phyloP scores from a whole-genome alignment of 2,329 filamentous ascomycete genomes.

The Seiridium unicorne region DNA sequence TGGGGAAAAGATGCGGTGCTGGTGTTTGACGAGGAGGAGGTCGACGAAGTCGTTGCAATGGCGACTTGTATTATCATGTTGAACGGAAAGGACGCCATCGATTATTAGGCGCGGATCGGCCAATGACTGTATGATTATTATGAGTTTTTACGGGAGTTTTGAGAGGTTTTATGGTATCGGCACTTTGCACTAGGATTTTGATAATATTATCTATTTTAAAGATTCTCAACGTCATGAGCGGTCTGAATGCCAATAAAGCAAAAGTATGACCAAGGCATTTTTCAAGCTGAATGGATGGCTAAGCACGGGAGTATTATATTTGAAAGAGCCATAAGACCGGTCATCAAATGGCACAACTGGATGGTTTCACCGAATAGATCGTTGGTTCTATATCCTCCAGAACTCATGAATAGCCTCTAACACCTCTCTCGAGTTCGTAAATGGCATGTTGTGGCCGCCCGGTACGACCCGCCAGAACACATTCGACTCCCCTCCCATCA shows the following conservation, averaged over 20 bases:
- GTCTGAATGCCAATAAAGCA: too few relatives aligned
- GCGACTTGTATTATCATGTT: conserved; percentile 28
- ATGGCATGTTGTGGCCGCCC: conserved; percentile 62
- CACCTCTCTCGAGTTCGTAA: conserved; percentile 48
- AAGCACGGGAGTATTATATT: too few relatives aligned
- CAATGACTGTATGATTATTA: conserved; percentile 3
- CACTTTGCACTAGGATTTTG: too few relatives aligned
- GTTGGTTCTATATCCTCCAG: conserved; percentile 33
- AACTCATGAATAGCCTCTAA: conserved; percentile 45
- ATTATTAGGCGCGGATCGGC: conserved; percentile 17
- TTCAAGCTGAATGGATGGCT: too few relatives aligned
- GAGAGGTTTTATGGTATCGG: not conserved
- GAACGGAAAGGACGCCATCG: conserved; percentile 32
- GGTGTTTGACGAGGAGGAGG: conserved; percentile 26
- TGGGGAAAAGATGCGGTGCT: conserved; percentile 30
- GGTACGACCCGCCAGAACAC: conserved; percentile 51
- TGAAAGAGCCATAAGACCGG: not conserved
- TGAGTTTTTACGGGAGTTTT: not conserved
- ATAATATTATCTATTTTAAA: too few relatives aligned
- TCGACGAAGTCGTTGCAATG: conserved; percentile 28
- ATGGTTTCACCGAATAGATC: not conserved
- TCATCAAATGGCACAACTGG: not conserved
- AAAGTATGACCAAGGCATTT: too few relatives aligned
- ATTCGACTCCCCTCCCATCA: conserved; percentile 47
- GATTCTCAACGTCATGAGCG: too few relatives aligned